A percentile compares a stretch with the other conserved stretches of the same genome.
These are phyloP conservation scores for Zea luxurians DNA, from an alignment of 176 grass and related monocot genomes.

Conservation along the genomic window DNA sequence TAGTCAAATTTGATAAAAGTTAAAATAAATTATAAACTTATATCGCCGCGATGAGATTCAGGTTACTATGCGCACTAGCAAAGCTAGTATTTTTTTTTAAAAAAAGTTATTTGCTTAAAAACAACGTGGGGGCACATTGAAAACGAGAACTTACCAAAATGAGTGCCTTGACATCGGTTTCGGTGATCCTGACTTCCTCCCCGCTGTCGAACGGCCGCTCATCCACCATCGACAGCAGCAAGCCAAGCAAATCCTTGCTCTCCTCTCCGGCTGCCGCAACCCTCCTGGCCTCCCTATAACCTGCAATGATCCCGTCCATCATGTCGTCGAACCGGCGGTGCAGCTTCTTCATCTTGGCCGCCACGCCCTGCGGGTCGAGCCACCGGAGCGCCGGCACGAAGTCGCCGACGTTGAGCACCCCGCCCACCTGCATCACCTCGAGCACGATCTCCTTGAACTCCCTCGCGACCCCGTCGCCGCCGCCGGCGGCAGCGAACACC, in stretches of 20 bases:
- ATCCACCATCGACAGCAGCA: slow-evolving; percentile 40
- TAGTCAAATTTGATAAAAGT: too few species aligned
- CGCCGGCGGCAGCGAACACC: slow-evolving; percentile 46
- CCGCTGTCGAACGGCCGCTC: background rate
- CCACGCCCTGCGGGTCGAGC: slow-evolving; percentile 63
- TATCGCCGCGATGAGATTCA: too few species aligned
- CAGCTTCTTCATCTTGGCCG: slow-evolving; percentile 56
- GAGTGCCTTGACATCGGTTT: slow-evolving; percentile 64
- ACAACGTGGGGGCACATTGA: background rate
- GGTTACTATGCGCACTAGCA: too few species aligned
- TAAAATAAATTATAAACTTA: too few species aligned
- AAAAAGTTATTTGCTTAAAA: too few species aligned
- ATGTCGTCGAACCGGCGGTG: slow-evolving; percentile 66
- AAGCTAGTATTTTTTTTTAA: too few species aligned
- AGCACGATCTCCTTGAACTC: slow-evolving; percentile 73
- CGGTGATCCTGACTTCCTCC: slow-evolving; percentile 42
- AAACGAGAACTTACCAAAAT: slow-evolving; percentile 43
- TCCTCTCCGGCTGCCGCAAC: background rate
- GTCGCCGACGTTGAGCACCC: slow-evolving; percentile 64
- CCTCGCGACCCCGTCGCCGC: slow-evolving; percentile 39
- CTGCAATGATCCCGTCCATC: slow-evolving; percentile 56
- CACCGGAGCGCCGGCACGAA: slow-evolving; percentile 57
- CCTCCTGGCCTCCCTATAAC: slow-evolving; percentile 20
- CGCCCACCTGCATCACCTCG: slow-evolving; percentile 59
- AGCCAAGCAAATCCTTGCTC: slow-evolving; percentile 37